Evolutionary conservation across 371 early-diverging fungal genomes (phyloP), one percentile per base, ranked within the genome.

Genomic region (Umbelopsis sp.): DNA sequence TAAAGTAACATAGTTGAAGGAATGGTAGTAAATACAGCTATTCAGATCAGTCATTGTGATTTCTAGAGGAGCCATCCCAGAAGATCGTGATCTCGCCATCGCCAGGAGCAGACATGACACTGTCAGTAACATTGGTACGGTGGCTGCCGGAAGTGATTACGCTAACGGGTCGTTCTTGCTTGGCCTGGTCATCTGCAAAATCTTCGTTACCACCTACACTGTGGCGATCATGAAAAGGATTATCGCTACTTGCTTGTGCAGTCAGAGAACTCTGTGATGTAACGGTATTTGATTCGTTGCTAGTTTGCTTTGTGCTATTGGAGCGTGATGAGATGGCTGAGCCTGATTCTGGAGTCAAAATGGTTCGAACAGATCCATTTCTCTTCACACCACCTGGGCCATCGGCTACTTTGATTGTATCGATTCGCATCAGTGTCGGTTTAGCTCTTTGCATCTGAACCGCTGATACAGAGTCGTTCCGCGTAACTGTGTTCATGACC

Each of bases 71-170:
- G 48, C n/a, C 79, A 53, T 72, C 76, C 84, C 84, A 83, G 51
- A 81, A 74, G 44, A 84, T 77, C 1, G 84, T 84, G 37, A 84
- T 84, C 68, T 84, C 84, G 29, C 84, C 84, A 68, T 84, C 84
- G 8, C 80, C 81, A 8, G 74, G 74, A 1, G 74, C 73, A 29
- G 81, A 81, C 22, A 77, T 52, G 10, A 83, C 67, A 63, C 79
- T 78, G 62, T 81, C 79, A 6, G 77, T 79, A 57, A 57, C 35
- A 20, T 65, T 65, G 20, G 65, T 65, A 12, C 65, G 65, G 14
- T 65, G 37, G 37, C 50, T 65, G 37, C 65, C 50, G 4, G 65
- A 20, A 10, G 65, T 65, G 35, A 46, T 22, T 37, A 65, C 12
- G 50, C 65, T 65, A 18, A 50, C 46, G 18, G 65, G 24, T 29